Evolutionary conservation across 2,329 filamentous ascomycete species (phyloP).

Genomic region (Diplodia seriata): DNA sequence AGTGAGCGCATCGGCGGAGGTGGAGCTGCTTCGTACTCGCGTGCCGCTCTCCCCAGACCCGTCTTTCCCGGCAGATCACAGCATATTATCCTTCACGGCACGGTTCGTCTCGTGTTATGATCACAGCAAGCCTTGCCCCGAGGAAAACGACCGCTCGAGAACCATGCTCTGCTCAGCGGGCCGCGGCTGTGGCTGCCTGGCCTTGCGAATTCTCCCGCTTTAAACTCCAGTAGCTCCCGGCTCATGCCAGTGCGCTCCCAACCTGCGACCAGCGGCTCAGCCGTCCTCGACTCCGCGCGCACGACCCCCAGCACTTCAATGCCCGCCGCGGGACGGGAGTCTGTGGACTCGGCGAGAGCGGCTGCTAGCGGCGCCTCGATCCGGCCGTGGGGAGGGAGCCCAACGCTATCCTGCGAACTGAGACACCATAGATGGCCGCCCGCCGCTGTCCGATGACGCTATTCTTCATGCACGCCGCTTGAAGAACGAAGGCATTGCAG

Average conservation of each 20-base stretch:
- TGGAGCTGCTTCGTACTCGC: slow-evolving; percentile 28
- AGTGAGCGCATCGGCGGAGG: neutral
- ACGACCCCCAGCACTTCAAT: slow-evolving; percentile 8
- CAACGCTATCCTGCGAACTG: slow-evolving; percentile 3
- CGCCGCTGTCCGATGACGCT: slow-evolving; percentile 23
- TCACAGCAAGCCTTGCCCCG: neutral
- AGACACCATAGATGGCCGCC: slow-evolving; percentile 12
- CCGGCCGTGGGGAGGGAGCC: neutral
- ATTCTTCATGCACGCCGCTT: slow-evolving; percentile 25
- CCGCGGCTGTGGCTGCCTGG: slow-evolving; percentile 26
- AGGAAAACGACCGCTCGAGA: neutral
- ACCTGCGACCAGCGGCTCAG: neutral
- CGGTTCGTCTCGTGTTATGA: slow-evolving; percentile 17
- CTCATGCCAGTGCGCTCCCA: neutral
- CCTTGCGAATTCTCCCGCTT: neutral
- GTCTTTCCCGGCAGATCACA: slow-evolving; percentile 11
- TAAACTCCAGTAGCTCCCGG: slow-evolving; percentile 18
- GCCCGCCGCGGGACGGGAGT: slow-evolving; percentile 19
- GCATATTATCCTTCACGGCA: slow-evolving; percentile 19
- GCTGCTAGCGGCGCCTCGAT: slow-evolving; percentile 20
- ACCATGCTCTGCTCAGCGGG: neutral
- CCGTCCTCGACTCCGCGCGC: neutral
- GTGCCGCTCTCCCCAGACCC: slow-evolving; percentile 15
- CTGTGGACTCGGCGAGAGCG: slow-evolving; percentile 12
- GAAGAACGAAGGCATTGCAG: slow-evolving; percentile 19